Evolutionary conservation across 768 basidiomycete species (phyloP), one percentile per base, ranked within the genome.

Genomic region (Suillus discolor): DNA sequence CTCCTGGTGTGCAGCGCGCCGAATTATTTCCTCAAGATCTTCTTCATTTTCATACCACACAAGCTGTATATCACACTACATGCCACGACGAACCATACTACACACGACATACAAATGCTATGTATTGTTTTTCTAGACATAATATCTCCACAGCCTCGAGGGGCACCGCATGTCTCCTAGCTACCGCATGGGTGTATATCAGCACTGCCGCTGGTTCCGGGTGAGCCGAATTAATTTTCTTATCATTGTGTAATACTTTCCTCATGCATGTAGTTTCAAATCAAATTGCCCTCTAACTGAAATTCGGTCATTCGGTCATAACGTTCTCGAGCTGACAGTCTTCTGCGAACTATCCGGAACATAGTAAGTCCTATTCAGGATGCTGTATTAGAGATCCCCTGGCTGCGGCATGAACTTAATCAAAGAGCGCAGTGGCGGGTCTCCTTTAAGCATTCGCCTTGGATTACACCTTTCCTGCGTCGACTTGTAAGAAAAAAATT

Each of bases 1-100:
- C 59, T 5, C 39, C 59, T 60, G 59, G 59, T 31, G 59, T 42
- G 41, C 59, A 42, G 41, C 41, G 28, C 41, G 41, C 18, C 12
- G 41, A 31, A 7, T 28, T 42, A 60, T 42, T 60, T 60, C 39
- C 9, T 42, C 25, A 39, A 18, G 38, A 13, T 60, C 25, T 28
- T n/a, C n/a, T 36, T 28, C 59, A 60, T 60, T 60, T 31, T 20
- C 59, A 60, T 60, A 42, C 28, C 59, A 28, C 18, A 60, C 59
- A 60, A 60, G 25, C 18, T 60, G 59, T 60, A 60, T 28, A 31
- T 36, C 54, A 38, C 28, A 23, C 28, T 42, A 23, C 28, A 60
- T 41, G 57, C 39, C 57, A 42, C 57, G 31, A 42, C 18, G 25
- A 42, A 60, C 41, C 59, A 42, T 60, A 60, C 25, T 60, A 60